A percentile compares a stretch with the other conserved stretches of the same genome.
Evolutionary conservation across 169 alveolate genomes (phyloP).

Genomic region (Besnoitia besnoiti): DNA sequence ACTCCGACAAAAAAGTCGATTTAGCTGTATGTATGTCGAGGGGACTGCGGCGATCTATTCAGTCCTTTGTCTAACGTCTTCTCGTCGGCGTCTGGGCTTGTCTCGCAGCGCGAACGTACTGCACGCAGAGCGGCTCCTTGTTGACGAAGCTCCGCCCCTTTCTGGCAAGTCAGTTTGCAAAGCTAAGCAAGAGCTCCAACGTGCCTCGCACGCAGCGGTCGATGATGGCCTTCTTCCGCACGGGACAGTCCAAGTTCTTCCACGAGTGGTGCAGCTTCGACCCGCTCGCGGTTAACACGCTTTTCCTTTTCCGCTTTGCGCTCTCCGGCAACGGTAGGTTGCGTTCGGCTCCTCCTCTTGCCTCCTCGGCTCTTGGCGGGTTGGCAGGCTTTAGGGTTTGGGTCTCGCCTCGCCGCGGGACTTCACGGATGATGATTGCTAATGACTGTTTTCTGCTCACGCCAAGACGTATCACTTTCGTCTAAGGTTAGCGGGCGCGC

Average conservation of each 20-base stretch:
- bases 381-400: too few species aligned
- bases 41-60: too few species aligned
- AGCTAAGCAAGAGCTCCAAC: neutral
- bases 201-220: neutral
- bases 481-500: too few species aligned
- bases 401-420: too few species aligned
- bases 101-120: neutral
- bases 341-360: neutral
- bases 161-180: neutral
- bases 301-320: slow-evolving; percentile 44
- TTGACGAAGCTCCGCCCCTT: neutral
- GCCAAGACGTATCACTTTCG: too few species aligned
- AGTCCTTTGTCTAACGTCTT: too few species aligned
- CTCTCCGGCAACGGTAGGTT: slow-evolving; percentile 24
- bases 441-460: too few species aligned
- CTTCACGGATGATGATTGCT: too few species aligned
- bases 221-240: slow-evolving; percentile 41
- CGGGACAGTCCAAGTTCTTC: neutral
- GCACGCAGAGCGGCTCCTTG: neutral
- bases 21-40: too few species aligned
- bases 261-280: slow-evolving; percentile 42
- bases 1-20: too few species aligned
- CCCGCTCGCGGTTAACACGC: slow-evolving; percentile 27
- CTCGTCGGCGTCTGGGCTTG: neutral
- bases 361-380: too few species aligned